Conservation (phyloP, 805 yeast genomes). For the Yamadazyma ubonensis region DNA sequence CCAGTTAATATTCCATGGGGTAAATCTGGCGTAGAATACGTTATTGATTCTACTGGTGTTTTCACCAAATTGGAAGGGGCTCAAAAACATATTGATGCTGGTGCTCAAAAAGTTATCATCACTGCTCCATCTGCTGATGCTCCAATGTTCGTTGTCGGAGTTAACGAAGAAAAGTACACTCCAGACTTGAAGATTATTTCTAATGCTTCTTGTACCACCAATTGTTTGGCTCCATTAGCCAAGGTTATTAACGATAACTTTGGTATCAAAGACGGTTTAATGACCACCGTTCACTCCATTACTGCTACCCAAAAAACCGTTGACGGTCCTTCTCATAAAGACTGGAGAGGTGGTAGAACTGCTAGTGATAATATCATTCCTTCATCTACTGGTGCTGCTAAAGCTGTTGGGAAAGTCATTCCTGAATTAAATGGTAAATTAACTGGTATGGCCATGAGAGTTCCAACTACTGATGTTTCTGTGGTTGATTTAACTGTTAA, state of each 20-base stretch:
- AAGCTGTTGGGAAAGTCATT: slow-evolving; percentile 38
- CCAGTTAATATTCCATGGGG: slow-evolving; percentile 37
- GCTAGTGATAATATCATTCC: slow-evolving; percentile 38
- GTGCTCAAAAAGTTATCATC: slow-evolving; percentile 36
- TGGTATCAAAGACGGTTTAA: slow-evolving; percentile 37
- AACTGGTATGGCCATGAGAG: slow-evolving; percentile 38
- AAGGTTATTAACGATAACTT: slow-evolving; percentile 35
- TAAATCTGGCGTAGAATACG: slow-evolving; percentile 30
- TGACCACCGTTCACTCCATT: slow-evolving; percentile 39
- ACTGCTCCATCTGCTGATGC: slow-evolving; percentile 38
- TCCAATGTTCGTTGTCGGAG: slow-evolving; percentile 38
- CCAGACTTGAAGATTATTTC: slow-evolving; percentile 32
- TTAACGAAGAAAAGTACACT: slow-evolving; percentile 33
- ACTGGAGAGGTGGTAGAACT: slow-evolving; percentile 42
- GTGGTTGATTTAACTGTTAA: slow-evolving; percentile 37
- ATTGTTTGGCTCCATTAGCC: slow-evolving; percentile 39
- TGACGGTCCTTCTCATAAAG: slow-evolving; percentile 39
- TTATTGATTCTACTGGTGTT: slow-evolving; percentile 36
- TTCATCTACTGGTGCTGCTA: slow-evolving; percentile 39
- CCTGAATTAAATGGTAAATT: slow-evolving; percentile 38
- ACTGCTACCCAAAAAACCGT: slow-evolving; percentile 39
- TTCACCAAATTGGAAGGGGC: slow-evolving; percentile 36
- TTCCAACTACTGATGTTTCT: slow-evolving; percentile 36
- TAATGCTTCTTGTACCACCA: slow-evolving; percentile 39
- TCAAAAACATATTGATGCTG: slow-evolving; percentile 36